These are phyloP conservation scores for Hypomyces perniciosus DNA, from an alignment of 2,329 filamentous ascomycete genomes.

Conservation along the genomic window DNA sequence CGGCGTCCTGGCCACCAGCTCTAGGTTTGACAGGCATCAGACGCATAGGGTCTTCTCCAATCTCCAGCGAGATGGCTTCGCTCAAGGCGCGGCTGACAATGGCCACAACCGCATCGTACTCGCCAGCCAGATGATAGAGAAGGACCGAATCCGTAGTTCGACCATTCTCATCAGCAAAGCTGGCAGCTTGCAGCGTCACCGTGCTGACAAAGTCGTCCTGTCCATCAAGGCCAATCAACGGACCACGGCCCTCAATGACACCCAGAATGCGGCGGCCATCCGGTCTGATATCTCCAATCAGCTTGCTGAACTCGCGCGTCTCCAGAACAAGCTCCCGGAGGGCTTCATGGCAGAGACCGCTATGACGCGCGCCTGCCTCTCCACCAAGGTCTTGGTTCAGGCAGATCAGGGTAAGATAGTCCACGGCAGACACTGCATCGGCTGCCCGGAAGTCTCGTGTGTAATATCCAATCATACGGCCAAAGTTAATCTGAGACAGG, in stretches of 20 bases:
- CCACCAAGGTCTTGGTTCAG: constrained; percentile 79
- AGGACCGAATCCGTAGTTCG: constrained; percentile 90
- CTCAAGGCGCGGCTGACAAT: constrained; percentile 88
- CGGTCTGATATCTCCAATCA: constrained; percentile 83
- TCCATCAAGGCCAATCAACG: constrained; percentile 71
- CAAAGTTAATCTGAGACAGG: constrained; percentile 85
- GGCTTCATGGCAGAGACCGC: constrained; percentile 82
- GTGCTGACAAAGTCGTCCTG: constrained; percentile 81
- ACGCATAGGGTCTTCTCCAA: constrained; percentile 73
- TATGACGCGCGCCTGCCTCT: constrained; percentile 68
- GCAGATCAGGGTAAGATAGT: constrained; percentile 88
- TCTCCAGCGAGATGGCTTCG: constrained; percentile 78
- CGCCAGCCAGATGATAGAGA: constrained; percentile 87
- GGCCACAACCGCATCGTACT: constrained; percentile 88
- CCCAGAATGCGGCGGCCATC: constrained; percentile 83
- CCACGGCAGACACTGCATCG: constrained; percentile 80
- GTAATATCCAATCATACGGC: constrained; percentile 88
- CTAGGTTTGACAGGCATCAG: constrained; percentile 76
- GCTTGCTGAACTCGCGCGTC: constrained; percentile 87
- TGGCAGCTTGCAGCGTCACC: constrained; percentile 89
- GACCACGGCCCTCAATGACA: constrained; percentile 77
- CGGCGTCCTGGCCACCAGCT: constrained; percentile 34
- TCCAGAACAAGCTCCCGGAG: constrained; percentile 93
- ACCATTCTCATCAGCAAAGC: constrained; percentile 89
- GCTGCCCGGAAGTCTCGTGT: constrained; percentile 92